These are phyloP conservation scores for Coix lacrymajobi DNA, from an alignment of 176 grass and related monocot species.

Conservation along the genomic window DNA sequence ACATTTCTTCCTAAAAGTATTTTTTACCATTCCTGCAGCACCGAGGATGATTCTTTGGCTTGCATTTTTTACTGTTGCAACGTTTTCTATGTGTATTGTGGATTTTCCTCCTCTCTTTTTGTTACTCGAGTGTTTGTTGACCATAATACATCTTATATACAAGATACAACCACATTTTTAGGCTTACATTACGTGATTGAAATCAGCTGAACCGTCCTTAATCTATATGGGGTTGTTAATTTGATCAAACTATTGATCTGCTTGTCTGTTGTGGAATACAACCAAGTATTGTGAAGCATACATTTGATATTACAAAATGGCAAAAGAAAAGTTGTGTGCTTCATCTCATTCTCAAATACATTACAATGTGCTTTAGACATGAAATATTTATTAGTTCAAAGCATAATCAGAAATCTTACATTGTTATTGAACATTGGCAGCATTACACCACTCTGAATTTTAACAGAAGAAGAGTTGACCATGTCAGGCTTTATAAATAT, in stretches of 20 bases:
- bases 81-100: not conserved
- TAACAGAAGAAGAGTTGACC: not conserved
- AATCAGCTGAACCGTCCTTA: not conserved
- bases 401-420: not conserved
- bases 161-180: not conserved
- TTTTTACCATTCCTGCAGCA: not conserved
- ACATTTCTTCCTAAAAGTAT: not conserved
- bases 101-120: not conserved
- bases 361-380: not conserved
- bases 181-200: not conserved
- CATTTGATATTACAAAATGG: not conserved
- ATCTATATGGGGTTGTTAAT: not conserved
- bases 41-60: not conserved
- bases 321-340: not conserved
- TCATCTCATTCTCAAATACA: not conserved
- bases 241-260: not conserved
- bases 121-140: not conserved
- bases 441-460: slow-evolving; percentile 4
- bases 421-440: not conserved
- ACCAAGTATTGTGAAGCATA: not conserved
- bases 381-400: not conserved
- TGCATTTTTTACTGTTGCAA: not conserved
- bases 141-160: not conserved
- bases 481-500: not conserved
- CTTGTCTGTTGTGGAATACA: not conserved